Conservation (phyloP, 2,329 filamentous ascomycete genomes). For the Coniochaeta pulveracea region DNA sequence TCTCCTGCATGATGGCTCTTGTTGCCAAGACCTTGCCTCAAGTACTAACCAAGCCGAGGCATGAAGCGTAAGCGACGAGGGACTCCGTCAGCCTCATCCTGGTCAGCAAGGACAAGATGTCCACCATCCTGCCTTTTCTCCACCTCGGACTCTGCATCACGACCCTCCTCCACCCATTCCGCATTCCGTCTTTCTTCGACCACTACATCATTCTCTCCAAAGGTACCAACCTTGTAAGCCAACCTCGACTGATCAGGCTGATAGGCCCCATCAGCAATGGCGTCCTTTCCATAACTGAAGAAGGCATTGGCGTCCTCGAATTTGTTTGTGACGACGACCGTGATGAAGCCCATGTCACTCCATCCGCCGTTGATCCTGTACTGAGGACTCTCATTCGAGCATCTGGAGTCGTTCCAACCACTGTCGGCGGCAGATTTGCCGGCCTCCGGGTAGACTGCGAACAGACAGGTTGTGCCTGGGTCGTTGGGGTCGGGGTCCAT, state of each 20-base stretch:
- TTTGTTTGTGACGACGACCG: not conserved
- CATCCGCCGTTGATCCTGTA: slow-evolving; percentile 1
- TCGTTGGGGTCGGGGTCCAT: not conserved
- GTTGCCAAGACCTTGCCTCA: too few species aligned
- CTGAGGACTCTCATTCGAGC: not conserved
- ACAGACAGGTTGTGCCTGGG: not conserved
- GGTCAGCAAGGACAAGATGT: not conserved
- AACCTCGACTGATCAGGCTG: not conserved
- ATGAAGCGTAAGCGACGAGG: too few species aligned
- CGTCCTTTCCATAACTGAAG: not conserved
- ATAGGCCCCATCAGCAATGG: not conserved
- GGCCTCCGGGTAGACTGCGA: slow-evolving; percentile 1
- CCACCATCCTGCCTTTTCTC: not conserved
- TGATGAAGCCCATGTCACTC: not conserved
- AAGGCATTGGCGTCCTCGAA: not conserved
- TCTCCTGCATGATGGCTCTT: too few species aligned
- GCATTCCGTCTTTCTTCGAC: not conserved
- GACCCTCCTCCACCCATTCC: not conserved
- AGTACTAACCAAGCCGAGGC: too few species aligned
- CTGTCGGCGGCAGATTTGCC: slow-evolving; percentile 1
- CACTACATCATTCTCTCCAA: not conserved
- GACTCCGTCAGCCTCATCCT: too few species aligned
- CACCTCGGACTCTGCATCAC: not conserved
- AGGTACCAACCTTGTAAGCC: slow-evolving; percentile 1
- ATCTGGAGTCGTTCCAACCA: not conserved